These are phyloP conservation scores for Phytophthora hibernalis DNA, from an alignment of 352 stramenopile species.

Conservation along the genomic window DNA sequence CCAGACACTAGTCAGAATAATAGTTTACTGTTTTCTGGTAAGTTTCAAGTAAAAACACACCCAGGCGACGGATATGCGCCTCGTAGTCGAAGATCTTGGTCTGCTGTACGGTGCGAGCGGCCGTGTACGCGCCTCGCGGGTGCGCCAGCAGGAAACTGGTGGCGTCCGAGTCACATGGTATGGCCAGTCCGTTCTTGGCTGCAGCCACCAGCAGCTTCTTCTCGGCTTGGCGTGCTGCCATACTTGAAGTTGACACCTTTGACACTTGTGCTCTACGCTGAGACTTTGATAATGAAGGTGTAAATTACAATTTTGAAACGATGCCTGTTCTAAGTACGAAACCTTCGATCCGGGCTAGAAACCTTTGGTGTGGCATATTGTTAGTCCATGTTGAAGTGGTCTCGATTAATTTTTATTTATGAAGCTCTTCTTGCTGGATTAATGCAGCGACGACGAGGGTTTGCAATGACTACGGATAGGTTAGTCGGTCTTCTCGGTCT, in stretches of 20 bases:
- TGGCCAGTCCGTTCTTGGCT: conserved; percentile 77
- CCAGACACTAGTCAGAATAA: conserved; percentile 4
- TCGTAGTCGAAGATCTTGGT: conserved; percentile 85
- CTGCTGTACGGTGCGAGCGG: conserved; percentile 73
- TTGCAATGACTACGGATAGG: conserved; percentile 1
- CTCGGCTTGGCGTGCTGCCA: conserved; percentile 25
- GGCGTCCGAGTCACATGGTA: conserved; percentile 67
- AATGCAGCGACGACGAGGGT: not conserved
- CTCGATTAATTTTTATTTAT: conserved; percentile 5
- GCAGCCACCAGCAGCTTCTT: conserved; percentile 55
- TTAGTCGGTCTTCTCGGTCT: conserved; percentile 37
- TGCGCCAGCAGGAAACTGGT: conserved; percentile 71
- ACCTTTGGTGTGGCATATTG: not conserved
- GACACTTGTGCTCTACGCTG: too few relatives aligned
- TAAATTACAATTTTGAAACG: too few relatives aligned
- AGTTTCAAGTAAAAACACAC: conserved; percentile 32
- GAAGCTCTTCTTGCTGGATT: not conserved
- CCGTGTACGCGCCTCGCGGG: conserved; percentile 77
- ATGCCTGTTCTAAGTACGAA: conserved; percentile 2
- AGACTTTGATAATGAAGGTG: too few relatives aligned
- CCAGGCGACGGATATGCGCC: conserved; percentile 75
- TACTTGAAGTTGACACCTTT: not conserved
- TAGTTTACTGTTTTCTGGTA: not conserved
- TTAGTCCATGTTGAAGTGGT: conserved; percentile 11
- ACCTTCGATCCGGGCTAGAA: not conserved